phyloP scores from a whole-genome alignment of 345 rosid species.

The Durio zibethinus region DNA sequence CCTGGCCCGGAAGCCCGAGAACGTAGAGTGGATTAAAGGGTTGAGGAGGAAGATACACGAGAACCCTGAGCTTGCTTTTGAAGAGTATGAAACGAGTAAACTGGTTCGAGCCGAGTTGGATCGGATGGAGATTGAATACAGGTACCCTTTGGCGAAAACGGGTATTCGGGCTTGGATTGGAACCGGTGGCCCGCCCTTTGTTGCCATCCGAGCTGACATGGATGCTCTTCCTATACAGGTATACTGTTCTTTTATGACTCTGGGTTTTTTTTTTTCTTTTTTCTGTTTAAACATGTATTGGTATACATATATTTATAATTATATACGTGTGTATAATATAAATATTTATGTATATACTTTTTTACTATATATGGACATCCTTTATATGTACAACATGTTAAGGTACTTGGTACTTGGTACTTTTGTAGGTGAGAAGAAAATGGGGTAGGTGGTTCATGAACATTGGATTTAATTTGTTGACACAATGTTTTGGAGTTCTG shows the following conservation, averaged over 20 bases:
- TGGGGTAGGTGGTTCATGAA: neutral
- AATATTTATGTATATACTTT: too few species aligned
- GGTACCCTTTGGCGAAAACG: constrained; percentile 52
- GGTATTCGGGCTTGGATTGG: constrained; percentile 62
- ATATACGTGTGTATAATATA: neutral
- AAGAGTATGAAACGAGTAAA: constrained; percentile 51
- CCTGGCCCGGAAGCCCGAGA: constrained; percentile 37
- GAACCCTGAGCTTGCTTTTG: constrained; percentile 62
- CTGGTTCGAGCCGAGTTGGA: constrained; percentile 49
- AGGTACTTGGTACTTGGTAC: neutral
- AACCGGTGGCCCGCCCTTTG: constrained; percentile 56
- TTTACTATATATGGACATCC: neutral
- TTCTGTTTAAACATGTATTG: neutral
- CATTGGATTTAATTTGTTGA: neutral
- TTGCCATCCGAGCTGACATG: constrained; percentile 65
- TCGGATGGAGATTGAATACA: constrained; percentile 39
- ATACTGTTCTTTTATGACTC: neutral
- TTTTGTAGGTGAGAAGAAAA: neutral
- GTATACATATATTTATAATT: neutral
- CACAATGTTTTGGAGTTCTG: neutral
- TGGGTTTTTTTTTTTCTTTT: neutral
- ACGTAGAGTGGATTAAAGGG: constrained; percentile 42
- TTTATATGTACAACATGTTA: neutral
- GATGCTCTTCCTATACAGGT: constrained; percentile 74
- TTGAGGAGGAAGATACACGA: constrained; percentile 56